A percentile compares a stretch with the other conserved stretches of the same genome.
phyloP scores from a whole-genome alignment of 2,329 filamentous ascomycete species.

The Fusarium sp. region DNA sequence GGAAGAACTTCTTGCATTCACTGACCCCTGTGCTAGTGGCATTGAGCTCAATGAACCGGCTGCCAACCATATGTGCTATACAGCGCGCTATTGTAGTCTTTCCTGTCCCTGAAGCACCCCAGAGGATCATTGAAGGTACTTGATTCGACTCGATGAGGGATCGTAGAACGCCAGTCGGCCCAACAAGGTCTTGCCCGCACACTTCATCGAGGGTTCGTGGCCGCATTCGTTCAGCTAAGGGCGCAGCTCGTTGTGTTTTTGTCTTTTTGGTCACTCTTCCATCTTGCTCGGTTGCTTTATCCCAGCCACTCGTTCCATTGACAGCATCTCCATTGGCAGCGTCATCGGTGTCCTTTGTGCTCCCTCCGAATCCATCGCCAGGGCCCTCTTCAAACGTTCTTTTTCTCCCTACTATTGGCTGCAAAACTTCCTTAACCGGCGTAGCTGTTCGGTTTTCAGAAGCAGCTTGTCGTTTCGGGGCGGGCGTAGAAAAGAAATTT shows the following conservation, averaged over 20 bases:
- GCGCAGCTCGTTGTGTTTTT: constrained; percentile 78
- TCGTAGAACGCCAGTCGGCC: constrained; percentile 82
- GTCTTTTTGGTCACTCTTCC: constrained; percentile 69
- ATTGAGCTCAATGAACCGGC: constrained; percentile 94
- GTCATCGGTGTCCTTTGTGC: constrained; percentile 4
- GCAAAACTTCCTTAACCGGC: constrained; percentile 49
- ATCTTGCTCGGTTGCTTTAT: constrained; percentile 41
- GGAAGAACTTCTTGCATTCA: constrained; percentile 93
- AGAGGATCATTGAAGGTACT: constrained; percentile 95
- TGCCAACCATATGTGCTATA: constrained; percentile 83
- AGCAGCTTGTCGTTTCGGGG: constrained; percentile 63
- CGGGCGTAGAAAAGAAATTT: constrained; percentile 71
- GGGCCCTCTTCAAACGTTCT: constrained; percentile 66
- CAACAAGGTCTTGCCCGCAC: constrained; percentile 91
- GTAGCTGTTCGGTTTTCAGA: constrained; percentile 47
- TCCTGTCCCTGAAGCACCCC: constrained; percentile 83
- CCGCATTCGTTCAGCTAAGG: constrained; percentile 93
- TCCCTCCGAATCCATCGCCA: constrained; percentile 45
- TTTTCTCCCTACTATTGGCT: constrained; percentile 57
- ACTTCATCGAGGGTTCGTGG: constrained; percentile 86
- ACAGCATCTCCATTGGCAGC: constrained; percentile 18
- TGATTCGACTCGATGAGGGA: constrained; percentile 86
- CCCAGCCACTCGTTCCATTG: constrained; percentile 8
- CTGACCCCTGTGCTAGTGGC: constrained; percentile 88
- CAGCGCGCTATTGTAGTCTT: constrained; percentile 94